phyloP scores from a whole-genome alignment of 768 basidiomycete species.

The Naganishia randhawae region DNA sequence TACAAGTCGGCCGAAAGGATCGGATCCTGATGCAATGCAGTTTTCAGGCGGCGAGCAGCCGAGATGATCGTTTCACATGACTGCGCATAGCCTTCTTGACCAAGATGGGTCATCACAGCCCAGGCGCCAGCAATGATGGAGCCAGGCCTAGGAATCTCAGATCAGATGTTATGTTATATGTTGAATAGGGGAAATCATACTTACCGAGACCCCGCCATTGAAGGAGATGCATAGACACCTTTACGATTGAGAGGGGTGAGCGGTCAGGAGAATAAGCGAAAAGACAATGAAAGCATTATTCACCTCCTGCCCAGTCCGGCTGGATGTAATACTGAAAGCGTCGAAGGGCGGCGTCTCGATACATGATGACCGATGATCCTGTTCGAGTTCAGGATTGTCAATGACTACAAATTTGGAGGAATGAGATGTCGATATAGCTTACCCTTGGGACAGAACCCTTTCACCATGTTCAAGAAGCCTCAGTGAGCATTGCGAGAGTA shows the following conservation, averaged over 20 bases:
- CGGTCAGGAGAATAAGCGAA: slow-evolving; percentile 11
- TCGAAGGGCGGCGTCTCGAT: slow-evolving; percentile 70
- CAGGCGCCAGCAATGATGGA: slow-evolving; percentile 90
- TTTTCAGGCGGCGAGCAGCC: slow-evolving; percentile 66
- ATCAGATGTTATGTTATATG: neutral
- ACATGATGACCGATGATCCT: slow-evolving; percentile 96
- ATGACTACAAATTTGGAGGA: neutral
- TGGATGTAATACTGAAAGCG: slow-evolving; percentile 81
- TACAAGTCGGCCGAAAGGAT: slow-evolving; percentile 63
- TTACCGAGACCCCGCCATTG: slow-evolving; percentile 83
- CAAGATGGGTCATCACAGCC: slow-evolving; percentile 94
- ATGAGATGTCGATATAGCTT: slow-evolving; percentile 23
- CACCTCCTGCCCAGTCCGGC: slow-evolving; percentile 68
- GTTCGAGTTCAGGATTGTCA: neutral
- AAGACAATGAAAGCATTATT: slow-evolving; percentile 30
- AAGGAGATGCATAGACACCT: slow-evolving; percentile 70
- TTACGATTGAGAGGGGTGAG: neutral
- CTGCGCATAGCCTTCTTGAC: slow-evolving; percentile 80
- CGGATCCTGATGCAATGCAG: slow-evolving; percentile 59
- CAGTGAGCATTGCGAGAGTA: neutral
- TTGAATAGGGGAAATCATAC: slow-evolving; percentile 31
- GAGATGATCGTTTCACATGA: slow-evolving; percentile 80
- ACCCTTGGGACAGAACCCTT: slow-evolving; percentile 87
- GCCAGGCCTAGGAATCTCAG: slow-evolving; percentile 74
- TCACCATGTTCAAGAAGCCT: neutral